Evolutionary conservation across 768 basidiomycete species (phyloP), one percentile per base, ranked within the genome.

Genomic region (Russula compacta): DNA sequence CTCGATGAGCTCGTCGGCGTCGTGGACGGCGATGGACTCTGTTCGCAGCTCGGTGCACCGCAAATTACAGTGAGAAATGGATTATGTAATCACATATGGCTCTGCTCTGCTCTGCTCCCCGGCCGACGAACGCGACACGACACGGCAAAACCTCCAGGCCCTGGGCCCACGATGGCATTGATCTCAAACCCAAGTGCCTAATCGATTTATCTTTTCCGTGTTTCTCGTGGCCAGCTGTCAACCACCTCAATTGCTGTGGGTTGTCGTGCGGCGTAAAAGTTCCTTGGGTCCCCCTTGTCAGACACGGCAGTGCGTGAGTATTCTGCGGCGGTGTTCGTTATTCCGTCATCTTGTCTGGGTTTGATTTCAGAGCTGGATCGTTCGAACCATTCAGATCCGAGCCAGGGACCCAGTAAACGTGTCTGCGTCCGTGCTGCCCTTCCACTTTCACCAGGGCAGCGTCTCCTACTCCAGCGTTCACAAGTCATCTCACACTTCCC

Each of bases 1-100:
- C 62, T 69, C 71, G 68, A 66, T 61, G 59, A 66, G 40, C 12
- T 42, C 32, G 48, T 57, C 40, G 40, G 5, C 53, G 64, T 24
- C 38, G 57, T 40, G 4, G 38, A 24, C n/a, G 21, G 24, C 29
- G 39, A 32, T 38, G 12, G 19, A 10, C 29, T 46, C 21, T 11
- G 21, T 21, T 12, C 11, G 29, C 32, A 29, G 7, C 19, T 12
- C 17, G 19, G 19, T 6, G n/a, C 33, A 11, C 33, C 15, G 36
- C 3, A 33, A 19, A 53, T 3, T 39, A 17, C 2, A 4, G 47
- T 3, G 40, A 33, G 38, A 36, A 36, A 48, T 5, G 2, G 6
- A 11, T 58, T 58, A 58, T 39, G 14, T 58, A 58, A 58, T 58
- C 56, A 2, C 2, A 6, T 42, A 11, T 14, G 6, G n/a, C n/a